Conservation (phyloP, 2,329 filamentous ascomycete species). For the Hansfordia pulvinata region DNA sequence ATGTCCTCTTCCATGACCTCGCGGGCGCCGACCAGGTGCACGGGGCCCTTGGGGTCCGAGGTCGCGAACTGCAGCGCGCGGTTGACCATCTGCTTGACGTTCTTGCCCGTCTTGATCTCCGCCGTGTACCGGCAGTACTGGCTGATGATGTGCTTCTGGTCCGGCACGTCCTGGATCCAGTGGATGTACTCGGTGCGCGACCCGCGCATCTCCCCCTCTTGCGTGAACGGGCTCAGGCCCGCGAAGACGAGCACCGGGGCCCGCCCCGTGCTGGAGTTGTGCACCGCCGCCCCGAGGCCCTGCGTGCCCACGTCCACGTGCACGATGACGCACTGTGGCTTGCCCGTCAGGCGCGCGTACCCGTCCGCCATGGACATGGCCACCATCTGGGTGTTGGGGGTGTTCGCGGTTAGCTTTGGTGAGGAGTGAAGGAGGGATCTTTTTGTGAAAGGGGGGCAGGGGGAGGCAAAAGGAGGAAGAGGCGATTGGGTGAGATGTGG, state of each 20-base stretch:
- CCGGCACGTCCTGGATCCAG: conserved; percentile 74
- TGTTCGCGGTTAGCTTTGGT: neutral
- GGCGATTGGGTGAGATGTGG: too few species aligned
- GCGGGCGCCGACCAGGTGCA: conserved; percentile 64
- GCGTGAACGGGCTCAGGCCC: conserved; percentile 62
- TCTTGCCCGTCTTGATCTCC: conserved; percentile 73
- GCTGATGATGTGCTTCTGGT: conserved; percentile 65
- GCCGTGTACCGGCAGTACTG: conserved; percentile 79
- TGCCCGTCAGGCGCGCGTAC: conserved; percentile 57
- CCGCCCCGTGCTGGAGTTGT: conserved; percentile 64
- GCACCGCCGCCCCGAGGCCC: conserved; percentile 62
- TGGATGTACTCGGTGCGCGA: conserved; percentile 76
- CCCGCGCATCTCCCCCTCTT: conserved; percentile 64
- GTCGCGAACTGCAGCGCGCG: conserved; percentile 71
- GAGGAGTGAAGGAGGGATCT: too few species aligned
- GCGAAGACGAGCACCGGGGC: conserved; percentile 69
- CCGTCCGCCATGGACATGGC: conserved; percentile 77
- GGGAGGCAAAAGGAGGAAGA: conserved; percentile 4
- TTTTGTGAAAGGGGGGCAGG: too few species aligned
- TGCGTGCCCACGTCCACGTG: conserved; percentile 77
- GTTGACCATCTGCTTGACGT: conserved; percentile 83
- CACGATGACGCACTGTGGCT: conserved; percentile 65
- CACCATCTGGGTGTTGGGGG: conserved; percentile 48
- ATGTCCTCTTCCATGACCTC: conserved; percentile 84
- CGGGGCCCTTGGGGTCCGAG: conserved; percentile 64